Evolutionary conservation across 2,329 filamentous ascomycete species (phyloP).

Genomic region (Phoma sp.): DNA sequence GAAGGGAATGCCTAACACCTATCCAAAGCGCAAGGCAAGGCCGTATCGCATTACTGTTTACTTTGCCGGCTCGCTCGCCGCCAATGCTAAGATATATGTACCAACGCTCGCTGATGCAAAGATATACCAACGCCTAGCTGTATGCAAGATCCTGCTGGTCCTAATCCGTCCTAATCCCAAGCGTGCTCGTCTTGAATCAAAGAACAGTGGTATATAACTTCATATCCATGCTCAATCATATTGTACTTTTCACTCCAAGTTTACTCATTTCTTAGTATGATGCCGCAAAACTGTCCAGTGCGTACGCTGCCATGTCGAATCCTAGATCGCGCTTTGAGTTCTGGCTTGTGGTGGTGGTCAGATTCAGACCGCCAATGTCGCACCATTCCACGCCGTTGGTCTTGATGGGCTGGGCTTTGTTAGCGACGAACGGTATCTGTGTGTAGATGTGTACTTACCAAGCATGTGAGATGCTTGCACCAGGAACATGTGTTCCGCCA

Average conservation of each 20-base stretch:
- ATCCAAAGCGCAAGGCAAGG: no score
- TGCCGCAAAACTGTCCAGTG: conserved; percentile 7
- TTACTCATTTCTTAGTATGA: neutral
- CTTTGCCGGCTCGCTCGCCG: no score
- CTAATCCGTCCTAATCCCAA: neutral
- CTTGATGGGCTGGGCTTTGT: conserved; percentile 26
- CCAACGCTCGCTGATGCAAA: neutral
- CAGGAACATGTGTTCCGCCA: conserved; percentile 79
- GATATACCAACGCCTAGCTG: neutral
- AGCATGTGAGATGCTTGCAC: conserved; percentile 94
- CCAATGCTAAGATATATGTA: no score
- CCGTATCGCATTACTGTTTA: no score
- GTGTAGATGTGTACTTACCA: conserved; percentile 73
- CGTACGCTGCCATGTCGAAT: conserved; percentile 7
- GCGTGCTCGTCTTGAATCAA: no score
- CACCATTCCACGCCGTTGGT: conserved; percentile 46
- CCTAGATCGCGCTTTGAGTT: conserved; percentile 1
- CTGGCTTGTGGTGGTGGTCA: conserved; percentile 24
- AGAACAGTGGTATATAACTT: neutral
- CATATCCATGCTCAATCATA: no score
- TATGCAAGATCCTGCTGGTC: neutral
- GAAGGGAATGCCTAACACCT: no score
- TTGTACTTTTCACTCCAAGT: no score
- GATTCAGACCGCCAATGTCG: conserved; percentile 40
- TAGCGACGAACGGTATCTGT: no score